A percentile compares a stretch with the other conserved stretches of the same genome.
These are phyloP conservation scores for Porphyrellus sp. DNA, from an alignment of 1,284 basidiomycete species.

Conservation along the genomic window DNA sequence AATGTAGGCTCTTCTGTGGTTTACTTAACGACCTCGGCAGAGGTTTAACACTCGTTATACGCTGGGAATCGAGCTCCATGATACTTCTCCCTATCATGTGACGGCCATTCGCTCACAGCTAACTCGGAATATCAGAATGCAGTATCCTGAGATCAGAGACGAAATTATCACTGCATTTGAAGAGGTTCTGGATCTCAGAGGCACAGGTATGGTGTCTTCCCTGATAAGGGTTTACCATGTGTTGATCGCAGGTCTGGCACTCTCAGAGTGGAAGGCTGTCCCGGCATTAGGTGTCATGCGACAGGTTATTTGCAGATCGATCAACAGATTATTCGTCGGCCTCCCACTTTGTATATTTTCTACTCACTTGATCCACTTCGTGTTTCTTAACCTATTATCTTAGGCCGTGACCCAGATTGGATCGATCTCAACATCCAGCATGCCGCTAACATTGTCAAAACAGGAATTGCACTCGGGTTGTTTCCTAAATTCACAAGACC, in stretches of 20 bases:
- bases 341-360: constrained; percentile 37
- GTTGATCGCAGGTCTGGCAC: not conserved
- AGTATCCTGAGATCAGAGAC: not conserved
- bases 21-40: not conserved
- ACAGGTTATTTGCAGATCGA: constrained; percentile 33
- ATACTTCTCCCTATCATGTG: not conserved
- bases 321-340: constrained; percentile 41
- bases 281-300: constrained; percentile 2
- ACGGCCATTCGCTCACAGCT: not conserved
- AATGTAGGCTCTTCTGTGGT: not conserved
- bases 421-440: constrained; percentile 30
- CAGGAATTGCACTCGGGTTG: not conserved
- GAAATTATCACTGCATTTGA: not conserved
- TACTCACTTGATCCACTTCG: too few species aligned
- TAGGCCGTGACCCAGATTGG: constrained; percentile 29
- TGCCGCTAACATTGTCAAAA: not conserved
- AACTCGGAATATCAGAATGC: not conserved
- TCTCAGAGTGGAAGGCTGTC: constrained; percentile 31
- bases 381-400: not conserved
- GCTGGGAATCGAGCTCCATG: not conserved
- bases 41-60: not conserved
- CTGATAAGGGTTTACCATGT: too few species aligned
- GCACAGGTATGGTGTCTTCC: not conserved
- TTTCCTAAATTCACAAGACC: not conserved
- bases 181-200: not conserved